Evolutionary conservation across 2,329 filamentous ascomycete species (phyloP), one percentile per base, ranked within the genome.

Genomic region (Neocatenulostroma microsporum): DNA sequence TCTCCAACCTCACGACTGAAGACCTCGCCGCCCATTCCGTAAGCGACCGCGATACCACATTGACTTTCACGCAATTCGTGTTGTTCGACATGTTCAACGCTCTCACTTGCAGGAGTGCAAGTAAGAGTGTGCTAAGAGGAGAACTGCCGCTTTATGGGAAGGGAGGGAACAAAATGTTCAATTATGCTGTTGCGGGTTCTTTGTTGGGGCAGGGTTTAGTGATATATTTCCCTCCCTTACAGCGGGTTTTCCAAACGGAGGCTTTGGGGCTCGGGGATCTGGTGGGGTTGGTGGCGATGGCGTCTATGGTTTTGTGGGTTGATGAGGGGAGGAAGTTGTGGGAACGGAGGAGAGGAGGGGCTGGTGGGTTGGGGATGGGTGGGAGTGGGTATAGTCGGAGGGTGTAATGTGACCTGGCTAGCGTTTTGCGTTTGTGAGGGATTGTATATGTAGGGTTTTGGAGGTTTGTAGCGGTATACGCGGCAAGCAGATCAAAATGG

Each of bases 31-130:
- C 55, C 2, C 56, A 58, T 29, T 69, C 80, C 40, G 84, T 96
- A 41, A 93, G 82, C 1, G 84, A 85, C 33, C 86, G 93, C 50
- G 91, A 98, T 64, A 98, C 91, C 2, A 98, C 91, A 46, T 95
- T 98, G 84, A 96, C 91, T 0, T 98, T 98, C 59, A 98, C 91
- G 5, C 94, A 88, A 64, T 98, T 98, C 57, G 91, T 98, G 30
- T 76, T 98, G 36, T 98, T 96, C 62, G 91, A 98, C 69, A 98
- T 98, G 91, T 95, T 96, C 71, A 96, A 98, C 62, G 91, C 91
- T 2, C 71, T 98, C 15, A 82, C 85, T 12, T 98, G 91, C 63
- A 84, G 91, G 31, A 93, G 84, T 6, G 88, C 94, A 57, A 79
- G 76, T 45, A 96, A 96, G 61, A 93, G 84, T 9, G 72, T 98